These are phyloP conservation scores for Leucoagaricus sp. DNA, from an alignment of 1,284 basidiomycete species.

Conservation along the genomic window DNA sequence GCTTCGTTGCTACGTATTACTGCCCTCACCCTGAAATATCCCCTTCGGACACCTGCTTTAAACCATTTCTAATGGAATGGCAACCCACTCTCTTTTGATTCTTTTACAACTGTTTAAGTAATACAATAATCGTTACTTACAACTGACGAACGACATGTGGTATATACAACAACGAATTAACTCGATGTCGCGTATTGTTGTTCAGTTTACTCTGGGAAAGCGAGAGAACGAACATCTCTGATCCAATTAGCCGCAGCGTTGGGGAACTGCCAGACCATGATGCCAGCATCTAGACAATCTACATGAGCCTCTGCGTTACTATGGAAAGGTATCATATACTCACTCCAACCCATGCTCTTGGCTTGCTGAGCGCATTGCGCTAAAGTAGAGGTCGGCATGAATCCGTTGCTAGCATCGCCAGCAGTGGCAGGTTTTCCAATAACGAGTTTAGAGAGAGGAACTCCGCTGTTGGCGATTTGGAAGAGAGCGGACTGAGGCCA, in stretches of 20 bases:
- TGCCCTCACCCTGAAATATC: no score
- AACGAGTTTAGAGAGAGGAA: slow-evolving; percentile 44
- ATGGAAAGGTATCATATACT: slow-evolving; percentile 21
- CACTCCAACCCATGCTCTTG: slow-evolving; percentile 57
- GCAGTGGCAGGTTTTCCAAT: slow-evolving; percentile 64
- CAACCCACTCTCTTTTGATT: not conserved
- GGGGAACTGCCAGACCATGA: slow-evolving; percentile 50
- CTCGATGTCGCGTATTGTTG: not conserved
- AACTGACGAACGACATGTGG: not conserved
- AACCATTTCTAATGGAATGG: not conserved
- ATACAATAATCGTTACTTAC: not conserved
- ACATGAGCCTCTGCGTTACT: not conserved
- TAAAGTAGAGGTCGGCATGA: slow-evolving; percentile 51
- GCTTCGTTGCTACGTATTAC: no score
- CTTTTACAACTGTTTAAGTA: not conserved
- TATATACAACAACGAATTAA: not conserved
- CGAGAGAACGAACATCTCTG: slow-evolving; percentile 38
- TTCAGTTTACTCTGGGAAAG: slow-evolving; percentile 34
- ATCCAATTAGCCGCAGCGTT: slow-evolving; percentile 53
- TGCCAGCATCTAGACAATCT: slow-evolving; percentile 46
- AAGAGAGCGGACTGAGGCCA: slow-evolving; percentile 58
- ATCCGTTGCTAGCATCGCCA: slow-evolving; percentile 60
- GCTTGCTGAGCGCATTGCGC: slow-evolving; percentile 57
- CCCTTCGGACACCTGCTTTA: not conserved
- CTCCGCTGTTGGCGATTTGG: slow-evolving; percentile 59